Conservation (phyloP, 1,139 yeast species). For the Debaryomyces udenii region DNA sequence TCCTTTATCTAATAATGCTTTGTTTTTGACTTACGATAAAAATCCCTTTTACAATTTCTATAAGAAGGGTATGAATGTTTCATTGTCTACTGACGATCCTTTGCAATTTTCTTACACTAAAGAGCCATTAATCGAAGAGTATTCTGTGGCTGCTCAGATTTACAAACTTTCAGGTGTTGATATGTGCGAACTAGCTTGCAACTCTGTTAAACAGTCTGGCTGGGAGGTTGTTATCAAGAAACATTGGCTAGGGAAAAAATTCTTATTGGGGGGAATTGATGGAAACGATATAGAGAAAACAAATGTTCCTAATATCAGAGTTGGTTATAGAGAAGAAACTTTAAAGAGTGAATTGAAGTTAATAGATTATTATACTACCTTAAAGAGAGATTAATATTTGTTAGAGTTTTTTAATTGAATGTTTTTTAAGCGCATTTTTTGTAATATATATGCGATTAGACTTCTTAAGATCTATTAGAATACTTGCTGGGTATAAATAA, state of each 20-base stretch:
- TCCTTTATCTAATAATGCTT: constrained; percentile 93
- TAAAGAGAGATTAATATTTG: constrained; percentile 12
- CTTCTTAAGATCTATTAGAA: neutral
- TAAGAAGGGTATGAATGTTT: constrained; percentile 90
- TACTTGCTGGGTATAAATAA: too few species aligned
- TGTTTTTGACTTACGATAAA: constrained; percentile 93
- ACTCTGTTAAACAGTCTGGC: constrained; percentile 91
- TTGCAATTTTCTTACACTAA: constrained; percentile 93
- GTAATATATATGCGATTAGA: constrained; percentile 6
- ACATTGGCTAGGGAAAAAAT: constrained; percentile 90
- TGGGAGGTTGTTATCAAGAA: constrained; percentile 82
- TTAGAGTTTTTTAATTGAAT: neutral
- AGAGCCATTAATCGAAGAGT: constrained; percentile 97
- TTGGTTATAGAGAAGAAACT: constrained; percentile 81
- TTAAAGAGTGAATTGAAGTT: constrained; percentile 73
- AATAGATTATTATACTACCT: constrained; percentile 59
- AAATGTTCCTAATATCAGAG: constrained; percentile 88
- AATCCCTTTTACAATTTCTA: constrained; percentile 89
- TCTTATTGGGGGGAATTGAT: constrained; percentile 59
- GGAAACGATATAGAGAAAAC: constrained; percentile 93
- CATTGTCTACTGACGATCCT: constrained; percentile 74
- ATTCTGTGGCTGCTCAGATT: constrained; percentile 96
- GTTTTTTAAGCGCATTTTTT: constrained; percentile 12
- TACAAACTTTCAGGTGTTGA: constrained; percentile 92
- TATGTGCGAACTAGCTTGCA: constrained; percentile 89